Percentiles rank a stretch among this genome's conserved stretches.
These are phyloP conservation scores for Diaporthe sp. DNA, from an alignment of 2,329 filamentous ascomycete species.

Conservation along the genomic window DNA sequence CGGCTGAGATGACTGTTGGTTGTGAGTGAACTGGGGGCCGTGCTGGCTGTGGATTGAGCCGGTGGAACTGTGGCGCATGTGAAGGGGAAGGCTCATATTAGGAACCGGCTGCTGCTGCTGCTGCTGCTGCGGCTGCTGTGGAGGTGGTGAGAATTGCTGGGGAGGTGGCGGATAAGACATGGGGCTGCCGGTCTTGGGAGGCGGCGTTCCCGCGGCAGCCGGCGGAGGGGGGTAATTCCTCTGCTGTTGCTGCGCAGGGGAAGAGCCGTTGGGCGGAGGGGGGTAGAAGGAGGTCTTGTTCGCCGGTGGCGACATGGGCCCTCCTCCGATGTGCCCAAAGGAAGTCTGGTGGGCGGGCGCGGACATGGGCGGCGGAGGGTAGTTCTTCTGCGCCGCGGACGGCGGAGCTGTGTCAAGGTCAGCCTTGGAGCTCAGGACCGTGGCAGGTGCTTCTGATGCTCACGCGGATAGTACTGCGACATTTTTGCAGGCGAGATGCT, in stretches of 20 bases:
- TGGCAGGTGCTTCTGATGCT: slow-evolving; percentile 18
- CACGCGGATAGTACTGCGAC: slow-evolving; percentile 48
- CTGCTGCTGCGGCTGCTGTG: slow-evolving; percentile 44
- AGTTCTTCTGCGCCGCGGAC: slow-evolving; percentile 47
- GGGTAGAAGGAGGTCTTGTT: slow-evolving; percentile 54
- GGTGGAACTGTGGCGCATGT: slow-evolving; percentile 52
- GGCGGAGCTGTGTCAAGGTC: slow-evolving; percentile 45
- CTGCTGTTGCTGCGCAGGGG: slow-evolving; percentile 49
- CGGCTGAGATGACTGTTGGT: slow-evolving; percentile 45
- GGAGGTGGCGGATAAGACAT: slow-evolving; percentile 51
- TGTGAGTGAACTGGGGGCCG: slow-evolving; percentile 42
- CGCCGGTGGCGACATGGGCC: slow-evolving; percentile 54
- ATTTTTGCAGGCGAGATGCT: slow-evolving; percentile 35
- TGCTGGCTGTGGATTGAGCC: slow-evolving; percentile 41
- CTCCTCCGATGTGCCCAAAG: slow-evolving; percentile 45
- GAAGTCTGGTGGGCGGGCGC: slow-evolving; percentile 54
- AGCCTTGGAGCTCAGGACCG: slow-evolving; percentile 6
- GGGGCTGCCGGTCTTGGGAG: slow-evolving; percentile 48
- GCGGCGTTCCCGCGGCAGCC: slow-evolving; percentile 49
- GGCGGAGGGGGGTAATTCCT: slow-evolving; percentile 55
- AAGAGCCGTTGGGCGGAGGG: slow-evolving; percentile 46
- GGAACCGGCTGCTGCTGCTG: slow-evolving; percentile 47
- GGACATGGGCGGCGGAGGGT: slow-evolving; percentile 54
- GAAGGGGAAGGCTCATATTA: slow-evolving; percentile 53
- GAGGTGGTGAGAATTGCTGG: slow-evolving; percentile 46